Conservation (phyloP, 179 eudicot species). For the Carnegiea gigantea region DNA sequence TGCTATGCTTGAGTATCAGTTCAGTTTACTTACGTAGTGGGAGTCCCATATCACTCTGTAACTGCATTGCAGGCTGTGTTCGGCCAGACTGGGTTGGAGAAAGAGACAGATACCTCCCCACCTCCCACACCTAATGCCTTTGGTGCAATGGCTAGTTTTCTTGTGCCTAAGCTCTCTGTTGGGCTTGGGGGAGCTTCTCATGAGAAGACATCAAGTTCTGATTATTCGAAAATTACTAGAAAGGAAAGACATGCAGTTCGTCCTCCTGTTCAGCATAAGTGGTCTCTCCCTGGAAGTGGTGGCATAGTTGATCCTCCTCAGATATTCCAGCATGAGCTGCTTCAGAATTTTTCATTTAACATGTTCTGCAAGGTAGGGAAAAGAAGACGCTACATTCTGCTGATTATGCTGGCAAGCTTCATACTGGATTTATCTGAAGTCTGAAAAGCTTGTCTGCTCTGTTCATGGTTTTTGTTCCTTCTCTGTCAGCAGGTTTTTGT, state of each 20-base stretch:
- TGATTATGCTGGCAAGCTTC: background rate
- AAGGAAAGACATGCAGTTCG: constrained; percentile 95
- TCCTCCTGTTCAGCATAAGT: constrained; percentile 91
- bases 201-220: constrained; percentile 58
- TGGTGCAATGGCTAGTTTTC: constrained; percentile 97
- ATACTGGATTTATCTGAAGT: background rate
- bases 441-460: constrained; percentile 6
- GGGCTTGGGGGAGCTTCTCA: constrained; percentile 71
- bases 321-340: constrained; percentile 98
- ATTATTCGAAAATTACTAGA: constrained; percentile 55
- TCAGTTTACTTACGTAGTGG: background rate
- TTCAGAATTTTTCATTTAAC: constrained; percentile 90
- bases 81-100: constrained; percentile 67
- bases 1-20: constrained; percentile 1
- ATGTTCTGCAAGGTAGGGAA: constrained; percentile 92
- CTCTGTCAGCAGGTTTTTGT: background rate
- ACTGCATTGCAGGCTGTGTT: constrained; percentile 66
- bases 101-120: constrained; percentile 56
- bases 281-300: constrained; percentile 77
- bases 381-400: constrained; percentile 13
- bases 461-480: background rate
- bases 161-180: constrained; percentile 87
- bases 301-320: constrained; percentile 64
- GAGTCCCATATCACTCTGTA: constrained; percentile 18
- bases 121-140: constrained; percentile 65